Conservation (phyloP, 1,139 yeast genomes). For the Geotrichum histeridarum region DNA sequence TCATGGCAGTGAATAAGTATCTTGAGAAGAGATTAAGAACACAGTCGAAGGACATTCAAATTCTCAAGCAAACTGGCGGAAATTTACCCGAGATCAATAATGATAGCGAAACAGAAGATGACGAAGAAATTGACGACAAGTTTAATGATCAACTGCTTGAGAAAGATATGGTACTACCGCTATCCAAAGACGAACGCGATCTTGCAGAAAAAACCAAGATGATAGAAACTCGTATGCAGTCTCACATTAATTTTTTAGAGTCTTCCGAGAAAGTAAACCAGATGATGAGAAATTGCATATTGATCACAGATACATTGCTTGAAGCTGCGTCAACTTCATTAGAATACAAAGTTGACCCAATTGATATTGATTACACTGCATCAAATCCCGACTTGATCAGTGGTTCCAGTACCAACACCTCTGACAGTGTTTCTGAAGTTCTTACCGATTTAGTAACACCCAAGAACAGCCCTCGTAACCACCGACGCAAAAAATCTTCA, state of each 20-base stretch:
- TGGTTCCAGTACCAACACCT: not conserved
- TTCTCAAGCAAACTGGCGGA: constrained; percentile 5
- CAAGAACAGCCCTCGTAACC: not conserved
- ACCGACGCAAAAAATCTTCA: not conserved
- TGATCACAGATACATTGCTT: constrained; percentile 25
- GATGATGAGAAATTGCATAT: constrained; percentile 25
- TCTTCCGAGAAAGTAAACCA: constrained; percentile 25
- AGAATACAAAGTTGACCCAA: constrained; percentile 24
- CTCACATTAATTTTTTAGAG: constrained; percentile 27
- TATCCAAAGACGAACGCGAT: constrained; percentile 3
- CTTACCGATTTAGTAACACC: not conserved
- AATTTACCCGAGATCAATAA: not conserved
- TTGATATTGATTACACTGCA: constrained; percentile 20
- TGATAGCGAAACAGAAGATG: constrained; percentile 12
- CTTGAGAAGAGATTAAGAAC: constrained; percentile 27
- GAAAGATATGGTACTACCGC: not conserved
- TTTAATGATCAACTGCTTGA: not conserved
- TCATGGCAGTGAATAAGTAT: constrained; percentile 30
- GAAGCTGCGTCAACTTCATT: constrained; percentile 25
- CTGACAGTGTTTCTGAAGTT: not conserved
- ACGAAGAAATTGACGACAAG: constrained; percentile 15
- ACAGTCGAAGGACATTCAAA: constrained; percentile 24
- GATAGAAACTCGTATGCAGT: constrained; percentile 24
- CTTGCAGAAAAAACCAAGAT: constrained; percentile 21
- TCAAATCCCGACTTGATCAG: constrained; percentile 17